Evolutionary conservation across 1,284 basidiomycete genomes (phyloP), one percentile per base, ranked within the genome.

Genomic region (Schizopora paradoxa): DNA sequence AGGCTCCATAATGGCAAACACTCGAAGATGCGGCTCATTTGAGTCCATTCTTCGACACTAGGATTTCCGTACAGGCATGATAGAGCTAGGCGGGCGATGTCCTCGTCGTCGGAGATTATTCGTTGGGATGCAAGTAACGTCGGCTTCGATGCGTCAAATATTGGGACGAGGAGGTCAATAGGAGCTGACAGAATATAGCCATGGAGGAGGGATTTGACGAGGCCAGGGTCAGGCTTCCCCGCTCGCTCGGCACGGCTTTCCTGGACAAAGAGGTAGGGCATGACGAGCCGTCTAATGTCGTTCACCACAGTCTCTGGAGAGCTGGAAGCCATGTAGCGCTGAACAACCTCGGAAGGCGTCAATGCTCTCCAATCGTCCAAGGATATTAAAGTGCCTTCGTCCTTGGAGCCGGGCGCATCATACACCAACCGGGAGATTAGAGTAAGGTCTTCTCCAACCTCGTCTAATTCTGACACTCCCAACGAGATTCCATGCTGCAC

Each of bases 1-100:
- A 82, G 71, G 49, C 85, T 81, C 91, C 91, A 96, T 6, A 85
- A 91, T 0, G 93, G 93, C 34, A 96, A 70, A 60, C 91, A 96
- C 61, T 97, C 93, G 61, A 97, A 96, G 47, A 96, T 89, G 27
- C 73, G 70, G 53, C 84, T 89, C 91, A 95, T 95, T 1, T 73
- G 82, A 0, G 78, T 58, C 91, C 88, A 95, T 52, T 82, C 74
- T 53, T 79, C 69, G 27, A 82, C 65, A 46, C 73, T 75, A 52
- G 81, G 72, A 56, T 77, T 89, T 8, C 91, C 91, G 54, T 97
- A 97, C n/a, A 96, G 66, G 56, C 83, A 86, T 2, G 92, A 86
- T 6, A 96, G 77, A 0, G 92, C 91, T 3, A 96, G 64, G 7
- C 86, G 78, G 10, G 82, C 90, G 57, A 92, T 79, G 51, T 90